These are phyloP conservation scores for Colletotrichum zoysiae DNA, from an alignment of 2,329 filamentous ascomycete species.

Conservation along the genomic window DNA sequence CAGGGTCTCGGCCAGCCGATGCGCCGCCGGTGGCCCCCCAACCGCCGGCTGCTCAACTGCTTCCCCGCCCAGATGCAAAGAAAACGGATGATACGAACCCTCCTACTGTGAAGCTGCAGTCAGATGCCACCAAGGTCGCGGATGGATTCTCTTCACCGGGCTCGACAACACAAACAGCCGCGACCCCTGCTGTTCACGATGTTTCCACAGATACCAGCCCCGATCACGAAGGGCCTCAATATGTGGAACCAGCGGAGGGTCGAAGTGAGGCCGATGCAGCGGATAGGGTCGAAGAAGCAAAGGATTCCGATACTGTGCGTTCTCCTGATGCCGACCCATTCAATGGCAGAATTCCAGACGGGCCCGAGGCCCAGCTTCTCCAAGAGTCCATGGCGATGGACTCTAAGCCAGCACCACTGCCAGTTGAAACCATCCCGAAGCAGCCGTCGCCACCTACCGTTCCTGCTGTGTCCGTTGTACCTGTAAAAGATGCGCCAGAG, in stretches of 20 bases:
- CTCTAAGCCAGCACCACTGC: slow-evolving; percentile 32
- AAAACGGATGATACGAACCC: slow-evolving; percentile 45
- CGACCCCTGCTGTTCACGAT: slow-evolving; percentile 77
- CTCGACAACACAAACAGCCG: slow-evolving; percentile 80
- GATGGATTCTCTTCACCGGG: slow-evolving; percentile 67
- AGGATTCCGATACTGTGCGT: slow-evolving; percentile 25
- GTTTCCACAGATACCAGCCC: slow-evolving; percentile 81
- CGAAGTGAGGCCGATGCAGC: slow-evolving; percentile 51
- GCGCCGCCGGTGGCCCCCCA: neutral
- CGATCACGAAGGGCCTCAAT: slow-evolving; percentile 73
- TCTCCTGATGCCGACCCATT: slow-evolving; percentile 33
- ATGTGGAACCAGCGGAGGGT: slow-evolving; percentile 61
- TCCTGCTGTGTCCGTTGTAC: neutral
- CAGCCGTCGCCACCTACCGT: slow-evolving; percentile 16
- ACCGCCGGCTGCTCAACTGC: neutral
- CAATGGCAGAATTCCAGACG: slow-evolving; percentile 45
- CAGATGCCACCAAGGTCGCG: slow-evolving; percentile 52
- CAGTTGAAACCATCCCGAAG: slow-evolving; percentile 35
- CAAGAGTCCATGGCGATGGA: slow-evolving; percentile 55
- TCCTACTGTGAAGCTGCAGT: slow-evolving; percentile 51
- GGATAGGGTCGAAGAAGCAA: slow-evolving; percentile 46
- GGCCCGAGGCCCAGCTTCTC: slow-evolving; percentile 59
- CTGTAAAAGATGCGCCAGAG: neutral
- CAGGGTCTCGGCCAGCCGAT: slow-evolving; percentile 15
- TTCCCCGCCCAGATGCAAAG: slow-evolving; percentile 50